Evolutionary conservation across 768 basidiomycete genomes (phyloP).

Genomic region (Fomitopsis pulvina): DNA sequence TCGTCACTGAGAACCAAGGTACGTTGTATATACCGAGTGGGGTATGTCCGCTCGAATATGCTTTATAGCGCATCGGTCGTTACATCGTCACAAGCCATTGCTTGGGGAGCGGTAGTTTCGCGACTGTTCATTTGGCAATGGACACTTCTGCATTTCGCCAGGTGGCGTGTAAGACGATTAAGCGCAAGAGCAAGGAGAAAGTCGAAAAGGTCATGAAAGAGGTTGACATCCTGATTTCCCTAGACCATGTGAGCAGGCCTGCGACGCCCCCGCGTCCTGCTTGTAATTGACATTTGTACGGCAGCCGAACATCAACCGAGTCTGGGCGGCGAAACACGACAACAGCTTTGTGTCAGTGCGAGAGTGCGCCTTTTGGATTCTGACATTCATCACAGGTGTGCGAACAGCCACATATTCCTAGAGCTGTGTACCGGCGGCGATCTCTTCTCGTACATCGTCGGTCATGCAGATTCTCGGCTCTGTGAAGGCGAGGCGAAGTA

Average conservation of each 20-base stretch:
- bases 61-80: constrained; percentile 48
- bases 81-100: constrained; percentile 76
- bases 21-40: not conserved
- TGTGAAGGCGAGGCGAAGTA: constrained; percentile 82
- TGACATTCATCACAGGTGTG: not conserved
- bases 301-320: constrained; percentile 78
- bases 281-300: not conserved
- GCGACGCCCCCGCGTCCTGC: not conserved
- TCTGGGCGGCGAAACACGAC: constrained; percentile 50
- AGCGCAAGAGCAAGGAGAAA: constrained; percentile 53
- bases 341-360: constrained; percentile 18
- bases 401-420: constrained; percentile 68
- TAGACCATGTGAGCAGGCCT: constrained; percentile 54
- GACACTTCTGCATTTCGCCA: constrained; percentile 59
- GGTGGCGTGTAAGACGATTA: constrained; percentile 82
- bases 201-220: constrained; percentile 67
- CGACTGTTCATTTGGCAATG: constrained; percentile 73
- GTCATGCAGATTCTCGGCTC: constrained; percentile 46
- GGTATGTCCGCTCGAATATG: not conserved
- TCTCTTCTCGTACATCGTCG: constrained; percentile 79
- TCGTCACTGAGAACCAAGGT: constrained; percentile 45
- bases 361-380: not conserved
- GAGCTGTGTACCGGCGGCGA: constrained; percentile 84
- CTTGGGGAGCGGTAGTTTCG: constrained; percentile 77
- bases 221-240: constrained; percentile 61